phyloP scores from a whole-genome alignment of 2,329 filamentous ascomycete species.

The Colletotrichum gloeosporioides region DNA sequence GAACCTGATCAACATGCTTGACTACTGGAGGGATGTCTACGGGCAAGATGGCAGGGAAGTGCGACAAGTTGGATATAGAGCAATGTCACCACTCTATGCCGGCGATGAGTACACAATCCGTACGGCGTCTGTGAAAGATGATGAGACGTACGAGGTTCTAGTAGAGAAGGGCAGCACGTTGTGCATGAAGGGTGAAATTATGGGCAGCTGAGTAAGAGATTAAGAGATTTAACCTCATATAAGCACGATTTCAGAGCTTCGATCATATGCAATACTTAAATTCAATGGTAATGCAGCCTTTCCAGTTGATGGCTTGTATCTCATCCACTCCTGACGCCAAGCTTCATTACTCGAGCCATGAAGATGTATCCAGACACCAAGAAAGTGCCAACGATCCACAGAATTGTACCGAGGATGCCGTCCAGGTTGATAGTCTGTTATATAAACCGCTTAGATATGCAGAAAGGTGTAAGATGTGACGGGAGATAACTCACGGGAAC shows the following conservation, averaged over 20 bases:
- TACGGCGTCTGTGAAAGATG: constrained; percentile 48
- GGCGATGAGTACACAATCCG: constrained; percentile 69
- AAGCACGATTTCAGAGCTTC: not conserved
- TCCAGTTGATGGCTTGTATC: not conserved
- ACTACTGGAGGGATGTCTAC: constrained; percentile 65
- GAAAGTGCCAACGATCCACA: not conserved
- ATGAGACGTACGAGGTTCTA: constrained; percentile 46
- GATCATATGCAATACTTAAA: not conserved
- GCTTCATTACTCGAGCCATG: not conserved
- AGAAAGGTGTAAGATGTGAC: not conserved
- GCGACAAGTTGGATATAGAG: constrained; percentile 65
- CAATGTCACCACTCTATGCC: constrained; percentile 73
- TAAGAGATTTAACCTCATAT: not conserved
- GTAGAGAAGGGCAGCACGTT: constrained; percentile 45
- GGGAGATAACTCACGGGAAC: not conserved
- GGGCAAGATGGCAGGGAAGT: constrained; percentile 18
- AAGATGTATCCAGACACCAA: not conserved
- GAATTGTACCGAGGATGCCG: not conserved
- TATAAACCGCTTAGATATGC: not conserved
- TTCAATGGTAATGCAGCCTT: not conserved
- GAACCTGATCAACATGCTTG: constrained; percentile 74
- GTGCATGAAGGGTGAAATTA: constrained; percentile 40
- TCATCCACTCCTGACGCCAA: not conserved
- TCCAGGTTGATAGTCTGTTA: not conserved
- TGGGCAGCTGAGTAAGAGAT: not conserved